A percentile compares a stretch with the other conserved stretches of the same genome.
phyloP scores from a whole-genome alignment of 2,329 filamentous ascomycete genomes.

The Fonsecaea monophora region DNA sequence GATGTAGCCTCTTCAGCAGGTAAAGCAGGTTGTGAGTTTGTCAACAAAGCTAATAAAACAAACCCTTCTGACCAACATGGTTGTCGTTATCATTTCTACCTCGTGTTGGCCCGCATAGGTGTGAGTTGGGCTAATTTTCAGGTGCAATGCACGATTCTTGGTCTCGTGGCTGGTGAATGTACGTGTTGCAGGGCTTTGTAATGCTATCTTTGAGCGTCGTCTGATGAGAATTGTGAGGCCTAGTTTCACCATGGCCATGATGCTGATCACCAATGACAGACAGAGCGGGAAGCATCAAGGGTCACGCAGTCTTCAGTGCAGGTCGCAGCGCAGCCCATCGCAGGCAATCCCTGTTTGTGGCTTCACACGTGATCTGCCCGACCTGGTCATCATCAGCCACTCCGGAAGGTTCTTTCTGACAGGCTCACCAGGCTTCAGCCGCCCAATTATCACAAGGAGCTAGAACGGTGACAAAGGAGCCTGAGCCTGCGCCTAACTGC shows the following conservation, averaged over 20 bases:
- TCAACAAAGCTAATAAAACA: too few relatives aligned
- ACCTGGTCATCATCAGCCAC: slow-evolving; percentile 12
- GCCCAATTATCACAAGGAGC: slow-evolving; percentile 12
- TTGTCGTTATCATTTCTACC: not conserved
- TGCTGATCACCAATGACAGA: not conserved
- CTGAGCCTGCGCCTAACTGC: slow-evolving; percentile 14
- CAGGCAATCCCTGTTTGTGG: slow-evolving; percentile 9
- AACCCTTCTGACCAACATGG: not conserved
- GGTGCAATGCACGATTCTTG: not conserved
- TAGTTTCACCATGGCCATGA: not conserved
- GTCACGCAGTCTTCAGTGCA: not conserved
- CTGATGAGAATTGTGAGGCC: not conserved
- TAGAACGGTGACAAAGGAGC: slow-evolving; percentile 15
- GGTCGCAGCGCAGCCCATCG: not conserved
- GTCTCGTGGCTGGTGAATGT: not conserved
- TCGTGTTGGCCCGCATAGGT: not conserved
- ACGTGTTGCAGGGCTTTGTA: not conserved
- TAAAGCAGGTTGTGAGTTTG: too few relatives aligned
- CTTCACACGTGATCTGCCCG: slow-evolving; percentile 14
- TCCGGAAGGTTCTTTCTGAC: slow-evolving; percentile 7
- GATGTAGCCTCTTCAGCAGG: too few relatives aligned
- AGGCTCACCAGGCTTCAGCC: slow-evolving; percentile 20
- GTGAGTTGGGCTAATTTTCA: not conserved
- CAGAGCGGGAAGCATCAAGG: not conserved
- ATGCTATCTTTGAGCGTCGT: not conserved